A percentile compares a stretch with the other conserved stretches of the same genome.
phyloP scores from a whole-genome alignment of 75 land plant genomes.

The Picea glauca region DNA sequence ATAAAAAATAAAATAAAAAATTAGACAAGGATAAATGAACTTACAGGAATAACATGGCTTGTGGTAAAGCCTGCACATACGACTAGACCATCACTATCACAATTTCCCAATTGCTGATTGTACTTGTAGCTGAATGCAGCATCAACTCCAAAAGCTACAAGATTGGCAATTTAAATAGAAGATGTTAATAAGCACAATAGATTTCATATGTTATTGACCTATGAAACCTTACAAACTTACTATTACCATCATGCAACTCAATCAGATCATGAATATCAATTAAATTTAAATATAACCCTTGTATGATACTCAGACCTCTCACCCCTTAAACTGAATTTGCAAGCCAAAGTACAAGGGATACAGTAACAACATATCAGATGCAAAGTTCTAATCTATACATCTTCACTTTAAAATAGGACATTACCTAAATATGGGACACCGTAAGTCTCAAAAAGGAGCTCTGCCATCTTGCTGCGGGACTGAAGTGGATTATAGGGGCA shows the following conservation, averaged over 20 bases:
- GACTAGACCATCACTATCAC: slow-evolving; percentile 74
- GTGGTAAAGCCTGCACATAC: slow-evolving; percentile 72
- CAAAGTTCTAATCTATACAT: neutral
- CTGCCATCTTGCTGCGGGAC: slow-evolving; percentile 97
- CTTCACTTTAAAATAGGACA: neutral
- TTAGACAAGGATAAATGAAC: slow-evolving; percentile 12
- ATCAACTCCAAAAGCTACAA: slow-evolving; percentile 94
- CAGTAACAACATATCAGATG: neutral
- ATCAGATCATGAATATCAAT: neutral
- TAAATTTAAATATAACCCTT: neutral
- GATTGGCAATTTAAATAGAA: neutral
- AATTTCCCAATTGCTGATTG: slow-evolving; percentile 69
- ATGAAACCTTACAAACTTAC: neutral
- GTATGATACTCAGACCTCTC: neutral
- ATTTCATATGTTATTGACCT: neutral
- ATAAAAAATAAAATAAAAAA: neutral
- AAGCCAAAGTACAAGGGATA: neutral
- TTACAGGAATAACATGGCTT: slow-evolving; percentile 89
- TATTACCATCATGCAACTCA: neutral
- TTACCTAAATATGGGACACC: slow-evolving; percentile 93
- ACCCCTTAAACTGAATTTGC: neutral
- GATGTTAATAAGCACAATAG: neutral
- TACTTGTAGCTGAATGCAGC: slow-evolving; percentile 83
- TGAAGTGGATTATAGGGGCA: slow-evolving; percentile 89
- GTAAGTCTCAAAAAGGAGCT: slow-evolving; percentile 96